Base-by-base conservation (phyloP, 2,329 filamentous ascomycete genomes). In the Aspergillus pseudotamarii region DNA sequence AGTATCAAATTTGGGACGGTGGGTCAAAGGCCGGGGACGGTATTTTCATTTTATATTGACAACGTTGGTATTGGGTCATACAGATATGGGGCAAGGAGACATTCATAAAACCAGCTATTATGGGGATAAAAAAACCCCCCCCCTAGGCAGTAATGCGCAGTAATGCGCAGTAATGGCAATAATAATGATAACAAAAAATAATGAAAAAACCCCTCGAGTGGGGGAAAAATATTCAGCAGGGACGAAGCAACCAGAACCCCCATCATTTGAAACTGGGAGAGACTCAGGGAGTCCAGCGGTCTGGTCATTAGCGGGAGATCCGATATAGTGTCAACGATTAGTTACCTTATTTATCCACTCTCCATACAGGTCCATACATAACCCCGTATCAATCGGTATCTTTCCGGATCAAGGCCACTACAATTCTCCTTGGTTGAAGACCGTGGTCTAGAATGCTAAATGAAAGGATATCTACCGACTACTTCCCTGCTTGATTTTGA, bases 211-310 rank as follows among this genome's bases (percentile, higher is more conserved):
- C 23, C 26, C 16, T 32, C 14, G 50, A 53, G 50, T 53, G 50
- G 50, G 50, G 50, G 50, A 50, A 55, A 64, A 57, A 58, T 57
- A 59, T 56, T 57, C 58, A 50, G 41, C 63, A 59, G 54, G 61
- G 48, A 64, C 53, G 32, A 30, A 32, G 14, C 23, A 26, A 53
- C 14, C 19, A 36, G 5, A 36, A 36, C 51, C 19, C 23, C 30
- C 19, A 30, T 12, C 9, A n/a, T 48, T 41, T 56, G 62, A 36
- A 64, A 63, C 66, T 58, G 54, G 16, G 19, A 64, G 43, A 58
- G 71, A 70, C 64, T 74, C 74, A 64, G 43, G 55, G 71, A 70
- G 65, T 74, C 74, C 73, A 64, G 57, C 64, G 62, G 69, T 66
- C 65, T 71, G 70, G 67, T 69, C 66, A 63, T 71, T 71, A 73